Conservation (phyloP, 2,329 filamentous ascomycete genomes). For the Aspergillus transmontanensis region DNA sequence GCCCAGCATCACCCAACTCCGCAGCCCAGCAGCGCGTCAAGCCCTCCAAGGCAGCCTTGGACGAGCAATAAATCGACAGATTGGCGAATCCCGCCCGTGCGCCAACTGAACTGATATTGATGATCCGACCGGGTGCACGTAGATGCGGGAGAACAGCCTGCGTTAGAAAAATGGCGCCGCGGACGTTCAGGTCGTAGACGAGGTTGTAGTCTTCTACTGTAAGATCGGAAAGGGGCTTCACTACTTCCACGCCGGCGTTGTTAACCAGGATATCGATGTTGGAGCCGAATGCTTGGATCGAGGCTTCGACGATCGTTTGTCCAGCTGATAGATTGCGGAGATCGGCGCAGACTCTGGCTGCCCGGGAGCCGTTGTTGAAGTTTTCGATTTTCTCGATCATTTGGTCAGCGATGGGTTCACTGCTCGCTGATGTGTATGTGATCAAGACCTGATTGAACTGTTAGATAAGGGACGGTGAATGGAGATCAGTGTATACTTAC, state of each 20-base stretch:
- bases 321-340: neutral
- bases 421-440: neutral
- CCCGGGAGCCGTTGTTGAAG: neutral
- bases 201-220: neutral
- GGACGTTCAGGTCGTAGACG: constrained; percentile 13
- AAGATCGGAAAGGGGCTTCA: neutral
- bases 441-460: neutral
- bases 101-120: constrained; percentile 29
- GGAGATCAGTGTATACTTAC: neutral
- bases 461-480: neutral
- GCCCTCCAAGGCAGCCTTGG: constrained; percentile 63
- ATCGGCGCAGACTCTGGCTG: constrained; percentile 3
- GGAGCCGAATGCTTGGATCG: neutral
- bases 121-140: constrained; percentile 2
- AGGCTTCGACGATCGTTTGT: neutral
- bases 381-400: neutral
- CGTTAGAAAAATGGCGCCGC: constrained; percentile 4
- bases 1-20: constrained; percentile 59
- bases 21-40: constrained; percentile 62
- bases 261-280: constrained; percentile 12
- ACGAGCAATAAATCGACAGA: constrained; percentile 56
- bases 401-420: neutral
- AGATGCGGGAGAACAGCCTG: constrained; percentile 11
- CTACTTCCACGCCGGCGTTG: constrained; percentile 4
- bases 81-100: constrained; percentile 50